These are phyloP conservation scores for Fusarium anguioides DNA, from an alignment of 2,329 filamentous ascomycete species.

Conservation along the genomic window DNA sequence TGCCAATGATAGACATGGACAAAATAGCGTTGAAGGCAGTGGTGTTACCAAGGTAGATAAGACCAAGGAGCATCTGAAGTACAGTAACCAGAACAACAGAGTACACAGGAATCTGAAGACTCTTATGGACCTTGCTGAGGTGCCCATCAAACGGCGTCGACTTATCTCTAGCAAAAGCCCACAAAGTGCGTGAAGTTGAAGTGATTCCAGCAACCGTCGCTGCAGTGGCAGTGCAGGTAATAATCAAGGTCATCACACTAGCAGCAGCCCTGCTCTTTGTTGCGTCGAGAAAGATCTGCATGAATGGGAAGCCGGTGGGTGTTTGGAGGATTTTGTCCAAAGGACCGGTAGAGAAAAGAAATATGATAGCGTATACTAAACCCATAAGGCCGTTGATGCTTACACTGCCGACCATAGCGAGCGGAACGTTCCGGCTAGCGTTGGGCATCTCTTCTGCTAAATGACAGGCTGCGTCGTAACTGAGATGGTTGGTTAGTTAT, in stretches of 20 bases:
- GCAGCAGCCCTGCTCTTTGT: conserved; percentile 44
- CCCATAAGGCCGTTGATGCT: conserved; percentile 59
- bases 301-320: conserved; percentile 56
- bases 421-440: conserved; percentile 48
- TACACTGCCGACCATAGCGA: conserved; percentile 51
- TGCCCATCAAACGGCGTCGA: conserved; percentile 51
- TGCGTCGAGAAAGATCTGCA: conserved; percentile 53
- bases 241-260: conserved; percentile 46
- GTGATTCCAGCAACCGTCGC: conserved; percentile 49
- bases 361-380: conserved; percentile 54
- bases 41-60: conserved; percentile 56
- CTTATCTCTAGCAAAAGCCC: conserved; percentile 55
- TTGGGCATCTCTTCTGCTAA: conserved; percentile 50
- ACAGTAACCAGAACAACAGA: conserved; percentile 42
- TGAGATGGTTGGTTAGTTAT: conserved; percentile 5
- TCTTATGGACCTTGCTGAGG: conserved; percentile 50
- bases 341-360: conserved; percentile 57
- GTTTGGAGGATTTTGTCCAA: conserved; percentile 53
- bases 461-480: conserved; percentile 51
- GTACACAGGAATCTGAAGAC: conserved; percentile 50
- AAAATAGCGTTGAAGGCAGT: conserved; percentile 56
- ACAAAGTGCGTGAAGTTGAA: conserved; percentile 52
- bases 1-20: conserved; percentile 55
- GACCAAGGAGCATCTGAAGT: conserved; percentile 47
- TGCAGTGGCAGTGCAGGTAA: conserved; percentile 44